A percentile compares a stretch with the other conserved stretches of the same genome.
Evolutionary conservation across 1,284 basidiomycete genomes (phyloP).

Genomic region (Ustilago lituana): DNA sequence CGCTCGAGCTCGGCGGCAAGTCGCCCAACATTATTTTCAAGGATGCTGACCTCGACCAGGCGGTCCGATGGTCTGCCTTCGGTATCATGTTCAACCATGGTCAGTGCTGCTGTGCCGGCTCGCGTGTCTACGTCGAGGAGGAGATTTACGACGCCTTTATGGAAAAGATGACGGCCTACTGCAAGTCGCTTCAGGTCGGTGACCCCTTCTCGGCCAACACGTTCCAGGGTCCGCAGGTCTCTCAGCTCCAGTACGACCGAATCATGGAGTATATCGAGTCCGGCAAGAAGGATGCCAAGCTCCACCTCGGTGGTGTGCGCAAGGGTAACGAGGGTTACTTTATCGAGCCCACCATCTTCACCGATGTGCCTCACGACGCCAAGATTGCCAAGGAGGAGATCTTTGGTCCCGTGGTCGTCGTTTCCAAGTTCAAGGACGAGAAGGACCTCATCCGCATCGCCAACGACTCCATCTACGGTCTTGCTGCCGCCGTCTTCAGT

Average conservation of each 20-base stretch:
- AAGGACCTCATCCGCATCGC: conserved; percentile 79
- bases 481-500: conserved; percentile 87
- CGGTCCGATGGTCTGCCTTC: conserved; percentile 75
- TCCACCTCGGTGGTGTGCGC: conserved; percentile 77
- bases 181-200: conserved; percentile 74
- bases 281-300: conserved; percentile 79
- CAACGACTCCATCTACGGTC: conserved; percentile 83
- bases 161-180: conserved; percentile 73
- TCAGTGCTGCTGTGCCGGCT: conserved; percentile 74
- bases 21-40: conserved; percentile 85
- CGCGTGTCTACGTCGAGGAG: conserved; percentile 79
- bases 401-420: conserved; percentile 80
- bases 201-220: conserved; percentile 80
- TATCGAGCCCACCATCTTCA: conserved; percentile 71
- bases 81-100: conserved; percentile 77
- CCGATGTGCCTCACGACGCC: conserved; percentile 73
- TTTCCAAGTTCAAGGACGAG: conserved; percentile 69
- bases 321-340: conserved; percentile 74
- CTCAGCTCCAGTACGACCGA: conserved; percentile 80
- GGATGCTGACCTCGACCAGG: conserved; percentile 69
- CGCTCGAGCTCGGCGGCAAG: conserved; percentile 83
- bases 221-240: conserved; percentile 90
- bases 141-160: conserved; percentile 76
- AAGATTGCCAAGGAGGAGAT: conserved; percentile 77
- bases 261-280: conserved; percentile 89